Evolutionary conservation across 768 basidiomycete genomes (phyloP).

Genomic region (Macrolepiota fuliginosa): DNA sequence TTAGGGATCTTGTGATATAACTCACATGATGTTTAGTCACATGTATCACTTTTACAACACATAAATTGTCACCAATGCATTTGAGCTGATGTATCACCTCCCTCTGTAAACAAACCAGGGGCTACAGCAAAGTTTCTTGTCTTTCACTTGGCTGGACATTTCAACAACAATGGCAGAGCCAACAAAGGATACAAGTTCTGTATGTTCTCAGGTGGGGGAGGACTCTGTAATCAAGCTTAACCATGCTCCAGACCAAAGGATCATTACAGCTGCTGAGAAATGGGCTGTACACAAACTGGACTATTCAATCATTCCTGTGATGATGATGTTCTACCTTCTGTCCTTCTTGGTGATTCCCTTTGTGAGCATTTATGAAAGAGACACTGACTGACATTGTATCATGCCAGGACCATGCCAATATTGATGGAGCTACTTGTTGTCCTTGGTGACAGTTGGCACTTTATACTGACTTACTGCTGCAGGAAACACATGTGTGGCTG

Average conservation of each 20-base stretch:
- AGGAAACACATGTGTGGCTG: slow-evolving; percentile 49
- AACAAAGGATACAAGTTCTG: background rate
- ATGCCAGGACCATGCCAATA: slow-evolving; percentile 34
- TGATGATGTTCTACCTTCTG: slow-evolving; percentile 38
- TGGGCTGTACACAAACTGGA: slow-evolving; percentile 28
- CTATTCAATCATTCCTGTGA: slow-evolving; percentile 30
- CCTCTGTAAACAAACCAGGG: no score
- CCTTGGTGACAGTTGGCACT: background rate
- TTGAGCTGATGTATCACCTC: no score
- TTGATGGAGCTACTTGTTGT: slow-evolving; percentile 22
- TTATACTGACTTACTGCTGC: background rate
- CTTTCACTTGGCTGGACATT: no score
- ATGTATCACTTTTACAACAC: no score
- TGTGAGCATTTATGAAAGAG: background rate
- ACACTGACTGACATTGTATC: background rate
- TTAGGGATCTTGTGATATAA: no score
- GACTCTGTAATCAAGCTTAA: background rate
- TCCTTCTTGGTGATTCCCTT: slow-evolving; percentile 30
- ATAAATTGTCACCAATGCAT: no score
- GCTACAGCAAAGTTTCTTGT: no score
- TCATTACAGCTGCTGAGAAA: slow-evolving; percentile 17
- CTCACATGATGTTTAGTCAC: no score
- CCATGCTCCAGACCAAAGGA: background rate
- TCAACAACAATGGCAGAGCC: no score
- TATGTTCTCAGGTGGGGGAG: background rate